These are phyloP conservation scores for Zoysia matrella DNA, from an alignment of 202 grass and related monocot species.

Conservation along the genomic window DNA sequence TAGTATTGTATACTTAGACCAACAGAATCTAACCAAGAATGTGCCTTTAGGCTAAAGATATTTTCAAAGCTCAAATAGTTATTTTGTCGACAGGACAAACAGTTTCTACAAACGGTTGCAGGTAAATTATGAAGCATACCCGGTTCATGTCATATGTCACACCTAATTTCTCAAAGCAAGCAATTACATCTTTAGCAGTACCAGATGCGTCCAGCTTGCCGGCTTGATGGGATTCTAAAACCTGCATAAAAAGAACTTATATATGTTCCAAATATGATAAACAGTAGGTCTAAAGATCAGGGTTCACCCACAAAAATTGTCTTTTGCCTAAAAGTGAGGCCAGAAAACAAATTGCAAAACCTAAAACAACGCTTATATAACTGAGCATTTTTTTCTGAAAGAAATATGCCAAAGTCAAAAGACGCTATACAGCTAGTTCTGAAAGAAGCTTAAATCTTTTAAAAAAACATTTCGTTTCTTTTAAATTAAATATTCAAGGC, in stretches of 20 bases:
- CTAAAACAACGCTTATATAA: conserved; percentile 21
- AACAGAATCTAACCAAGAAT: conserved; percentile 13
- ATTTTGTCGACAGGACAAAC: conserved; percentile 7
- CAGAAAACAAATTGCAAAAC: conserved; percentile 6
- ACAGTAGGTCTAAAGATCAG: conserved; percentile 19
- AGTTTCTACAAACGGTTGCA: neutral
- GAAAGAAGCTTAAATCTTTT: conserved; percentile 25
- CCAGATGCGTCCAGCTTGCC: conserved; percentile 81
- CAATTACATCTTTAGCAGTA: conserved; percentile 84
- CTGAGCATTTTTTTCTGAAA: neutral
- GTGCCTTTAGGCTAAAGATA: neutral
- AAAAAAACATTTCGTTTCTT: neutral
- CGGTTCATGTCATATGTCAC: conserved; percentile 64
- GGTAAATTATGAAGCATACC: conserved; percentile 48
- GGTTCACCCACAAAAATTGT: neutral
- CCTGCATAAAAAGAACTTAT: conserved; percentile 57
- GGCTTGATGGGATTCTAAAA: conserved; percentile 92
- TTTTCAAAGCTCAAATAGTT: neutral
- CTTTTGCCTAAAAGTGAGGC: neutral
- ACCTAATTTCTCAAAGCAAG: conserved; percentile 83
- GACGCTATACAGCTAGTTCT: neutral
- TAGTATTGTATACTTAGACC: neutral
- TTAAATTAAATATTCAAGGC: conserved; percentile 29
- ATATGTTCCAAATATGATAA: conserved; percentile 11
- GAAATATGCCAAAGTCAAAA: neutral